Conservation (phyloP, 495 filamentous ascomycete species). For the Podospora conica region DNA sequence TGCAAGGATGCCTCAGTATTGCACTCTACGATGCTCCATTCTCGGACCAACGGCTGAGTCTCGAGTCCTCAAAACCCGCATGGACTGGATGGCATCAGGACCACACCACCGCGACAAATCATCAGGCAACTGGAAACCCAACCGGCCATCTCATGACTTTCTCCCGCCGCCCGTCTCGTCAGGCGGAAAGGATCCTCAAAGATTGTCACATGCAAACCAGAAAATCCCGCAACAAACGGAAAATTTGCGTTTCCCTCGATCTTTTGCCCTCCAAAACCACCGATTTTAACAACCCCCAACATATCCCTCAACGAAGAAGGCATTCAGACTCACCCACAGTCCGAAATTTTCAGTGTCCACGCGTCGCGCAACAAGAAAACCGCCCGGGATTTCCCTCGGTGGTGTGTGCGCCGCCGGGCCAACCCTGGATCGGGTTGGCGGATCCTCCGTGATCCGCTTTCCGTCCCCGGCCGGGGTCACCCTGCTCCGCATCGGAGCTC, state of each 20-base stretch:
- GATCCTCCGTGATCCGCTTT: background rate
- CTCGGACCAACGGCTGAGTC: no score
- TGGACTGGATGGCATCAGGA: background rate
- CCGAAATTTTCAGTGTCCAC: background rate
- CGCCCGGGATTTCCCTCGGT: background rate
- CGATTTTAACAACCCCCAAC: background rate
- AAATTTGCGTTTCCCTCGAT: background rate
- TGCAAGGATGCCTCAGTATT: background rate
- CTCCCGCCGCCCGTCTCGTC: background rate
- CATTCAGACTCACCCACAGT: background rate
- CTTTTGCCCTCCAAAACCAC: background rate
- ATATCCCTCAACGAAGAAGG: background rate
- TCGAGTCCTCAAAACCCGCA: no score
- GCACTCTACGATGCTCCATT: rapidly evolving
- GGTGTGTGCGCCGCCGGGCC: background rate
- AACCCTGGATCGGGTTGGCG: background rate
- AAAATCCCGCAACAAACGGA: background rate
- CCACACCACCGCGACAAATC: background rate
- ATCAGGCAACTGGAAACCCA: background rate
- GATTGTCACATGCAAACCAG: background rate
- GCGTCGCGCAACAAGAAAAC: background rate
- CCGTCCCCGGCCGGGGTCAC: background rate
- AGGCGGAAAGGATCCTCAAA: background rate
- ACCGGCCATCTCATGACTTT: background rate
- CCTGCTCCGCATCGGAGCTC: background rate